phyloP scores from a whole-genome alignment of 2,329 filamentous ascomycete genomes.

The Didymosphaeria variabile region DNA sequence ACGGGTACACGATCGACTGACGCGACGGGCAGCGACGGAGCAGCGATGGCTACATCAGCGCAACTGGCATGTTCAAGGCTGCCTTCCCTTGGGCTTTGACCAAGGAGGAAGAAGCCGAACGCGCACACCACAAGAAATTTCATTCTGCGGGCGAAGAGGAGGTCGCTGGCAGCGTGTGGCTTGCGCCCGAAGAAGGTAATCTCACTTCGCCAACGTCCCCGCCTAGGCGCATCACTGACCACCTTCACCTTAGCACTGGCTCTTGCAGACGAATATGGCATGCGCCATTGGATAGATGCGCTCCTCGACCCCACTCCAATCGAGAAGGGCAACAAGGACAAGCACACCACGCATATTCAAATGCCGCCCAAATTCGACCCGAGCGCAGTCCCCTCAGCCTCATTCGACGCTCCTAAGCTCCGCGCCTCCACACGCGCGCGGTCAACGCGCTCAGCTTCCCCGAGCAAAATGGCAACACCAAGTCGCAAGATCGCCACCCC shows the following conservation, averaged over 20 bases:
- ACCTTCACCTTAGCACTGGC: slow-evolving; percentile 70
- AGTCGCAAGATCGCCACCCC: slow-evolving; percentile 61
- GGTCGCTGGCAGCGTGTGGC: slow-evolving; percentile 97
- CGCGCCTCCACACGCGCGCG: slow-evolving; percentile 58
- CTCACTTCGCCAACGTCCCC: slow-evolving; percentile 11
- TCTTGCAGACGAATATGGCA: slow-evolving; percentile 86
- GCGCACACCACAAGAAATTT: slow-evolving; percentile 84
- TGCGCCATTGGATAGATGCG: slow-evolving; percentile 88
- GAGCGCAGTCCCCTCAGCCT: slow-evolving; percentile 48
- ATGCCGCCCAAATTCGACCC: slow-evolving; percentile 83
- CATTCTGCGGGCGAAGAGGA: slow-evolving; percentile 86
- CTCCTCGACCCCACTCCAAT: slow-evolving; percentile 90
- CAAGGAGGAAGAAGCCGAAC: slow-evolving; percentile 77
- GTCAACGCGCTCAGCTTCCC: slow-evolving; percentile 67
- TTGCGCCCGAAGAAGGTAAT: slow-evolving; percentile 76
- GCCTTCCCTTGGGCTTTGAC: slow-evolving; percentile 81
- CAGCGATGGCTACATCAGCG: slow-evolving; percentile 83
- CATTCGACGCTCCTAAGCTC: slow-evolving; percentile 39
- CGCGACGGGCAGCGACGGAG: slow-evolving; percentile 71
- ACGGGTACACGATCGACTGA: slow-evolving; percentile 35
- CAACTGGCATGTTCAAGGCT: slow-evolving; percentile 92
- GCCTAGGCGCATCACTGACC: slow-evolving; percentile 28
- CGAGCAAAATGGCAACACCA: slow-evolving; percentile 60
- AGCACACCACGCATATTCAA: slow-evolving; percentile 74
- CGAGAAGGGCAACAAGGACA: slow-evolving; percentile 69